Evolutionary conservation across 139 green algal species (phyloP).

Genomic region (Pycnococcus provasolii): DNA sequence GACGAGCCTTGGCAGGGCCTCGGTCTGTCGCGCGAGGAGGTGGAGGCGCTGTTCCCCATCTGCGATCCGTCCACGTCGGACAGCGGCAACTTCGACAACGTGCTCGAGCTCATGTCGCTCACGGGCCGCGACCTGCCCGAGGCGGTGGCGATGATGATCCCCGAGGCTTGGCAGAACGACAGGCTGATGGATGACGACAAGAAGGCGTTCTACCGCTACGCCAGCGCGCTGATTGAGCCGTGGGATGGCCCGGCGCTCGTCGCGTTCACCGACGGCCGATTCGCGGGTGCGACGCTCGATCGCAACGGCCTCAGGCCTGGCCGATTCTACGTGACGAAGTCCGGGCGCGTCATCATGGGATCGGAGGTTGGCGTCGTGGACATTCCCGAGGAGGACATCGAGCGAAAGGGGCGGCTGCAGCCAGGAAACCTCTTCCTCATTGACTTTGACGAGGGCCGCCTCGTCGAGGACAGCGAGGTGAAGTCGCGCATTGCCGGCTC

Average conservation of each 20-base stretch:
- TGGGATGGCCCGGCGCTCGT: conserved; percentile 86
- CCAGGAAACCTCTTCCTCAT: conserved; percentile 94
- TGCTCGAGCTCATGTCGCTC: conserved; percentile 71
- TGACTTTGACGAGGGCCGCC: conserved; percentile 66
- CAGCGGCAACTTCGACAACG: conserved; percentile 70
- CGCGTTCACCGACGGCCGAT: conserved; percentile 80
- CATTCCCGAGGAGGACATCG: conserved; percentile 61
- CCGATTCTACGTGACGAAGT: conserved; percentile 87
- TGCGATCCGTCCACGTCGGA: conserved; percentile 70
- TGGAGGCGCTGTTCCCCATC: conserved; percentile 71
- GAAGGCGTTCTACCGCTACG: conserved; percentile 82
- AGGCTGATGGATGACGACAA: conserved; percentile 45
- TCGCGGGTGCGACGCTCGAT: conserved; percentile 87
- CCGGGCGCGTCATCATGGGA: conserved; percentile 40
- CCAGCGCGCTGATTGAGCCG: conserved; percentile 87
- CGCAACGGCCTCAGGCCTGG: conserved; percentile 91
- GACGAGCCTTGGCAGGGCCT: conserved; percentile 47
- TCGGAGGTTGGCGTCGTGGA: conserved; percentile 79
- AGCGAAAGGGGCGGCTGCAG: conserved; percentile 80
- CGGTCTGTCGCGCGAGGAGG: conserved; percentile 47
- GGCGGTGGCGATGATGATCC: conserved; percentile 94
- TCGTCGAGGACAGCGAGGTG: conserved; percentile 32
- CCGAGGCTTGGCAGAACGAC: conserved; percentile 78
- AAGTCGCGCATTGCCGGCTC: conserved; percentile 45
- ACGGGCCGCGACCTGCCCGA: conserved; percentile 70